Evolutionary conservation across 768 basidiomycete genomes (phyloP).

Genomic region (Leccinum incarnatum): DNA sequence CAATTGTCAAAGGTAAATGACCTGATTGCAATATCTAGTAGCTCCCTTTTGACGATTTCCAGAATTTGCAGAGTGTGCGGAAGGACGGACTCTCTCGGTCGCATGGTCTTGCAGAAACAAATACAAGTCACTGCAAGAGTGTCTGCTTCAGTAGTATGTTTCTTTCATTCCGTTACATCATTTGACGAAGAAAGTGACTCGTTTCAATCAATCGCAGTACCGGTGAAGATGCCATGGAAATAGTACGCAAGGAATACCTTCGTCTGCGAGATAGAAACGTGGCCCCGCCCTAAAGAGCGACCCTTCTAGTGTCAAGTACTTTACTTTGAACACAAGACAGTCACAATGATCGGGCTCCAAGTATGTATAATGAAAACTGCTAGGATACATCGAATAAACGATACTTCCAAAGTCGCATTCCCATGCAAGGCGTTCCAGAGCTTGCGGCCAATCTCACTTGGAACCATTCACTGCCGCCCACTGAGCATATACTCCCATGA

Average conservation of each 20-base stretch:
- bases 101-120: conserved; percentile 79
- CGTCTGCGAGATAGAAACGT: conserved; percentile 49
- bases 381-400: conserved; percentile 9
- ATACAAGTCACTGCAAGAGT: conserved; percentile 68
- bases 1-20: conserved; percentile 60
- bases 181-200: neutral
- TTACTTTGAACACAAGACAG: neutral
- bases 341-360: neutral
- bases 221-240: conserved; percentile 70
- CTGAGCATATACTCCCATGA: conserved; percentile 66
- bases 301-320: neutral
- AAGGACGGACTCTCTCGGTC: conserved; percentile 77
- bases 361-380: neutral
- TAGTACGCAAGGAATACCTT: conserved; percentile 69
- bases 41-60: conserved; percentile 4
- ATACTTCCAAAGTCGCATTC: neutral
- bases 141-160: conserved; percentile 77
- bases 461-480: conserved; percentile 53
- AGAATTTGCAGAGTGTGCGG: conserved; percentile 87
- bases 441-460: conserved; percentile 31
- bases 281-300: neutral
- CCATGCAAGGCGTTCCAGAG: neutral
- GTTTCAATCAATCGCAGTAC: conserved; percentile 44
- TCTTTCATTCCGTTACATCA: neutral
- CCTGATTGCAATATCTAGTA: neutral